These are phyloP conservation scores for Dimocarpus longan DNA, from an alignment of 345 rosid genomes.

Conservation along the genomic window DNA sequence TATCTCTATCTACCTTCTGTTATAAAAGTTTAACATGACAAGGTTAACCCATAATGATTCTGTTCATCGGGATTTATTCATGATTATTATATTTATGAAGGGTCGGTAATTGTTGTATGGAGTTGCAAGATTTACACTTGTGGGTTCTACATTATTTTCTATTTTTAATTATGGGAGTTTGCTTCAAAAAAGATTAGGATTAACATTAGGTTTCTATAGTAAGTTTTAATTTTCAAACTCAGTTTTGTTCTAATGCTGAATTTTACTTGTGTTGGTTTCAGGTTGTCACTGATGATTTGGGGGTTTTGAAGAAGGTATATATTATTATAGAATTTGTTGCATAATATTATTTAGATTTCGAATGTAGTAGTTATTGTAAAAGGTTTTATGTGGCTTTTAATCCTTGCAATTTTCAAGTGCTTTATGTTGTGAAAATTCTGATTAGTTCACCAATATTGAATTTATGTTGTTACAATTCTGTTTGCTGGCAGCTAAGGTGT, in stretches of 20 bases:
- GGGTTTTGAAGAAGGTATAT: conserved; percentile 83
- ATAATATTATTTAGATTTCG: not conserved
- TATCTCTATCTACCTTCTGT: not conserved
- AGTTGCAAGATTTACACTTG: not conserved
- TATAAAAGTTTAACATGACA: not conserved
- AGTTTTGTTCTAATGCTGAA: conserved; percentile 12
- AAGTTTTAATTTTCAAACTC: not conserved
- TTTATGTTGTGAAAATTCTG: not conserved
- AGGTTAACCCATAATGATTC: not conserved
- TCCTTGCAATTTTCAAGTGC: not conserved
- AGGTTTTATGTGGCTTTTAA: not conserved
- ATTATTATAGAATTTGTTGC: not conserved
- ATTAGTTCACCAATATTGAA: not conserved
- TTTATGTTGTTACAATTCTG: not conserved
- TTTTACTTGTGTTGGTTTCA: conserved; percentile 42
- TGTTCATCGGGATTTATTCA: not conserved
- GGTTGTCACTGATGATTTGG: conserved; percentile 87
- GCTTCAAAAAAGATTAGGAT: not conserved
- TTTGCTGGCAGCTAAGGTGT: not conserved
- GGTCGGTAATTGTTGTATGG: no score
- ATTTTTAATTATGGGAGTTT: not conserved
- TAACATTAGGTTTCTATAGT: not conserved
- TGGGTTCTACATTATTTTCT: not conserved
- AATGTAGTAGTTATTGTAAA: not conserved
- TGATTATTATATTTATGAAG: no score